Conservation (phyloP, 2,329 filamentous ascomycete species). For the Paracorniculantispora psalliotae region DNA sequence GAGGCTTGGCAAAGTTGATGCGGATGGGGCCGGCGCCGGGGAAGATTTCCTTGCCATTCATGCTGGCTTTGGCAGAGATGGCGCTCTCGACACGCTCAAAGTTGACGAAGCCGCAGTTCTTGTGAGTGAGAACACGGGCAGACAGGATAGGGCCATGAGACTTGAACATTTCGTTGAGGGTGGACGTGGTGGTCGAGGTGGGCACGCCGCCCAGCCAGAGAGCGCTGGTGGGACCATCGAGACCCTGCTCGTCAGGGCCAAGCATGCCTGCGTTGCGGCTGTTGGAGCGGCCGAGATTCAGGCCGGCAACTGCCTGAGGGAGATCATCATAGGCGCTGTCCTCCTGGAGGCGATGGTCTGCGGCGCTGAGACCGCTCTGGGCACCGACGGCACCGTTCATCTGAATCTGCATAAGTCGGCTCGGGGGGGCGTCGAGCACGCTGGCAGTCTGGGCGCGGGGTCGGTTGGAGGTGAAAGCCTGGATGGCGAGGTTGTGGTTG, state of each 20-base stretch:
- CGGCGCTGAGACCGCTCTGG: conserved; percentile 68
- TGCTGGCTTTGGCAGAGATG: conserved; percentile 76
- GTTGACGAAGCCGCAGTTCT: conserved; percentile 98
- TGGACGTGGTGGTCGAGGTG: conserved; percentile 92
- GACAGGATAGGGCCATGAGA: conserved; percentile 88
- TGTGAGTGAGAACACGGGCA: conserved; percentile 90
- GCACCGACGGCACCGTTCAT: conserved; percentile 65
- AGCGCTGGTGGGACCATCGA: conserved; percentile 87
- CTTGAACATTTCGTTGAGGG: conserved; percentile 90
- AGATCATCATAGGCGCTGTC: conserved; percentile 76
- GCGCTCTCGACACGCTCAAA: conserved; percentile 90
- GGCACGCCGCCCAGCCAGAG: conserved; percentile 98
- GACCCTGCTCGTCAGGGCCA: conserved; percentile 67
- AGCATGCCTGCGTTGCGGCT: conserved; percentile 64
- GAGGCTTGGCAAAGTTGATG: conserved; percentile 96
- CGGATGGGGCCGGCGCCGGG: conserved; percentile 90
- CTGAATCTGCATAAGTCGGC: conserved; percentile 64
- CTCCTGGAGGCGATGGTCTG: conserved; percentile 70
- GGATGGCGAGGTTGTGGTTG: conserved; percentile 88
- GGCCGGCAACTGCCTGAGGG: conserved; percentile 73
- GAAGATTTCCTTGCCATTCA: conserved; percentile 98
- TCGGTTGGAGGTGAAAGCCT: conserved; percentile 80
- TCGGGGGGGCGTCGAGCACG: conserved; percentile 73
- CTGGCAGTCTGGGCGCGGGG: conserved; percentile 89
- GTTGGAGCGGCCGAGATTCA: conserved; percentile 65